Evolutionary conservation across 2,329 filamentous ascomycete genomes (phyloP).

Genomic region (Pseudogymnoascus sp.): DNA sequence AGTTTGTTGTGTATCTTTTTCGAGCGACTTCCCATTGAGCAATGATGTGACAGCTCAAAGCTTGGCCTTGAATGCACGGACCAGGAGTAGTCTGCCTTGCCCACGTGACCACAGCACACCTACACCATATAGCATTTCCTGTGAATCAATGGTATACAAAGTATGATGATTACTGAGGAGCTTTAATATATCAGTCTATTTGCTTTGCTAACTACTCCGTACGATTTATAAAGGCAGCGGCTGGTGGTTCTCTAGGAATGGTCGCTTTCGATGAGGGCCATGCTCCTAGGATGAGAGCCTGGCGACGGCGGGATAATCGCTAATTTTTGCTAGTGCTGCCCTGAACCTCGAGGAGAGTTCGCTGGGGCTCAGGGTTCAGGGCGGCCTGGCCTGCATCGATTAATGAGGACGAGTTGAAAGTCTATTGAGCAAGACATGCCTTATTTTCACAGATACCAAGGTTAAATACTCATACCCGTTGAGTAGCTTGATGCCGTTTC

Average conservation of each 20-base stretch:
- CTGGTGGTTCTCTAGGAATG: not conserved
- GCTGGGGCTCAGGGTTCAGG: not conserved
- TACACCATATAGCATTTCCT: not conserved
- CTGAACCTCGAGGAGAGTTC: not conserved
- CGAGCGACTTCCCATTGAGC: not conserved
- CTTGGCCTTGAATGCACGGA: not conserved
- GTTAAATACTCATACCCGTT: not conserved
- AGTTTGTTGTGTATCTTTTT: not conserved
- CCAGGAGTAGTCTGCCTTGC: not conserved
- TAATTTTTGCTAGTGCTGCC: not conserved
- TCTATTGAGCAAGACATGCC: not conserved
- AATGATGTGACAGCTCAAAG: not conserved
- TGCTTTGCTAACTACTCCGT: not conserved
- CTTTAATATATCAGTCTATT: not conserved
- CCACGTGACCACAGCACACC: not conserved
- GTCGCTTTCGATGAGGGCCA: not conserved
- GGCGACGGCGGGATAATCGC: not conserved
- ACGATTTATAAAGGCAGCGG: not conserved
- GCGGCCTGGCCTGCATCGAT: not conserved
- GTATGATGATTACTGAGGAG: not conserved
- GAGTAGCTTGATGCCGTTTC: not conserved
- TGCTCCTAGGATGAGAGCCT: not conserved
- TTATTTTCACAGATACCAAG: not conserved
- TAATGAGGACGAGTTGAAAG: not conserved
- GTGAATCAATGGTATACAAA: not conserved